Conservation (phyloP, 495 filamentous ascomycete genomes). For the Trichoderma orchidacearum region DNA sequence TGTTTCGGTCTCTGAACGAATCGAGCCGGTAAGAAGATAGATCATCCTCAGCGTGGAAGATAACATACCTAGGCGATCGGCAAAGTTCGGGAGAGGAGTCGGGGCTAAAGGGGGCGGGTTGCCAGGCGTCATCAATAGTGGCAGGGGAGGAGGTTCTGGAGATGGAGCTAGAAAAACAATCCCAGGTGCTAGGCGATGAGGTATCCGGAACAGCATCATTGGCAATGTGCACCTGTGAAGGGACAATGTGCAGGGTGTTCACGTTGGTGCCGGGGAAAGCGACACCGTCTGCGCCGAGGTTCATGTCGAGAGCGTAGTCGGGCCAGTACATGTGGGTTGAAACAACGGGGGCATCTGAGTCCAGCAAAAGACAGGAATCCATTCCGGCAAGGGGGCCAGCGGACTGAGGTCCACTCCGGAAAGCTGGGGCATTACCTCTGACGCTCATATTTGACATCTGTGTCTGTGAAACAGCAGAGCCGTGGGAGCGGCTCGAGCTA, state of each 20-base stretch:
- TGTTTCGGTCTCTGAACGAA: not conserved
- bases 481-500: conserved; percentile 31
- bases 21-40: not conserved
- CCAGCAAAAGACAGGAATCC: conserved; percentile 1
- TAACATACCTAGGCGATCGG: conserved; percentile 32
- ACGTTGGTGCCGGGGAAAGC: conserved; percentile 27
- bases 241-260: conserved; percentile 18
- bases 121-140: conserved; percentile 31
- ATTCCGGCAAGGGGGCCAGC: conserved; percentile 27
- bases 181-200: conserved; percentile 32
- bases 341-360: conserved; percentile 15
- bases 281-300: conserved; percentile 25
- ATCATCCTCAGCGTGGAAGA: not conserved
- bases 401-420: conserved; percentile 15
- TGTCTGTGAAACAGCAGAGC: conserved; percentile 26
- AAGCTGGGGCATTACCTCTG: conserved; percentile 28
- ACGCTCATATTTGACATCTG: conserved; percentile 35
- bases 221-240: conserved; percentile 27
- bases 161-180: conserved; percentile 29
- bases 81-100: conserved; percentile 31
- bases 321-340: conserved; percentile 22
- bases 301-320: conserved; percentile 24
- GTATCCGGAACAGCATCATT: conserved; percentile 27
- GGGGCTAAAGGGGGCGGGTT: conserved; percentile 27
- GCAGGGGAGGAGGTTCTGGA: conserved; percentile 35